Base-by-base conservation (phyloP, 1,284 basidiomycete genomes). In the Polyporus tsugae region DNA sequence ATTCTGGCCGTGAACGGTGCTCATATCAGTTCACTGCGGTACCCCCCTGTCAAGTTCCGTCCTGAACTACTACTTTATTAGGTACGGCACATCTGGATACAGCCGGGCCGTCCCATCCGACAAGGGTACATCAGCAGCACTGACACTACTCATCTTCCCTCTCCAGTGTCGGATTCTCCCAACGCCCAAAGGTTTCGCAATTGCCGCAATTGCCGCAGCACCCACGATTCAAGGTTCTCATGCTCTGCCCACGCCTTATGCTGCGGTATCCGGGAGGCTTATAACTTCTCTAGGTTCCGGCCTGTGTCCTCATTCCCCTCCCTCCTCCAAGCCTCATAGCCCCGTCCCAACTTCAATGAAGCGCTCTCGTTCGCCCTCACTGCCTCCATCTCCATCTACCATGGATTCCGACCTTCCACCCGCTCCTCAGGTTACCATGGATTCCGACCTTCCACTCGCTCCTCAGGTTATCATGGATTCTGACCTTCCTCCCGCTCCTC, bases 401-500 rank as follows among this genome's bases (percentile, higher is more conserved):
- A 29, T 29, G 29, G 29, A 29, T 29, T 29, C 29, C 29, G 29
- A 29, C 29, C 29, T 29, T 29, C 29, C 29, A 29, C 29, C 29
- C 29, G 29, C 29, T 29, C 29, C 29, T 29, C 29, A 29, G 29
- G 1, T 29, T 71, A 71, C 78, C 68, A 77, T 77, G 75, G 78
- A 78, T 62, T 41, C 68, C 38, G 57, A 36, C 33, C 72, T 82
- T 42, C 82, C 83, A 58, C 76, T 80, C 19, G 73, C 83, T 55
- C 86, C 86, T 52, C 29, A 29, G 29, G 1, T 29, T 71, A 71
- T 78, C 68, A 77, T 77, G 75, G 78, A 78, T 62, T 41, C 68
- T 35, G 57, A 36, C 33, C 72, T 82, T 42, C 82, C 83, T 59
- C 76, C 80, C 19, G 73, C 83, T 55, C 86, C 86, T 52, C 78